These are phyloP conservation scores for Coniochaeta sp. DNA, from an alignment of 2,329 filamentous ascomycete genomes.

Conservation along the genomic window DNA sequence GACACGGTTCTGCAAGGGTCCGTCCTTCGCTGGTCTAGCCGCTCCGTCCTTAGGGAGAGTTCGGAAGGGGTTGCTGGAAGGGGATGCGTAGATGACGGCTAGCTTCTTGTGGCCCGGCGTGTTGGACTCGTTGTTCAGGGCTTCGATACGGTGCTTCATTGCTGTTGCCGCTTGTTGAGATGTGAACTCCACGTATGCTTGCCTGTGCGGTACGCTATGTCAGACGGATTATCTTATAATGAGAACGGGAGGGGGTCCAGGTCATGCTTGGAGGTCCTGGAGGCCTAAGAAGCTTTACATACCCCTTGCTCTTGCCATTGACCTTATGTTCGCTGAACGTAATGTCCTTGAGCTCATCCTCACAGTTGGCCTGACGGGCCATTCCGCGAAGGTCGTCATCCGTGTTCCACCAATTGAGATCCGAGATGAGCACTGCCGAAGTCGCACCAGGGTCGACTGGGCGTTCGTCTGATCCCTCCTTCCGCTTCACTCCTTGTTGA, in stretches of 20 bases:
- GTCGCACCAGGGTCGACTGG: slow-evolving; percentile 54
- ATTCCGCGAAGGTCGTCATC: slow-evolving; percentile 92
- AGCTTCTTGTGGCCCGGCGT: slow-evolving; percentile 61
- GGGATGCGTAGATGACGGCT: slow-evolving; percentile 66
- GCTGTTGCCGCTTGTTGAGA: slow-evolving; percentile 81
- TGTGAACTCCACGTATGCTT: slow-evolving; percentile 79
- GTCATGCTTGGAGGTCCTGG: not conserved
- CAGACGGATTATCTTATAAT: not conserved
- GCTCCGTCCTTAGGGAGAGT: slow-evolving; percentile 86
- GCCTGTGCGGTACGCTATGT: slow-evolving; percentile 28
- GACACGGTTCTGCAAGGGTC: slow-evolving; percentile 42
- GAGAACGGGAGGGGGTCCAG: not conserved
- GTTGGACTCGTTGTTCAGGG: slow-evolving; percentile 43
- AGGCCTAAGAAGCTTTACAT: slow-evolving; percentile 24
- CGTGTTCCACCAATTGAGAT: slow-evolving; percentile 93
- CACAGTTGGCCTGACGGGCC: slow-evolving; percentile 70
- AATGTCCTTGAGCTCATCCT: slow-evolving; percentile 82
- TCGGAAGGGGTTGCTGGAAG: slow-evolving; percentile 78
- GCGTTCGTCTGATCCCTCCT: slow-evolving; percentile 51
- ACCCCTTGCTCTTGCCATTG: slow-evolving; percentile 98
- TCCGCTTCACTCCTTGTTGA: slow-evolving; percentile 53
- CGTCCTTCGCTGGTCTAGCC: slow-evolving; percentile 58
- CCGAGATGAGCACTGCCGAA: slow-evolving; percentile 75
- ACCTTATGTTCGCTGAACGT: slow-evolving; percentile 99
- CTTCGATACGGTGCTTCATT: slow-evolving; percentile 74